These are phyloP conservation scores for Candida neerlandica DNA, from an alignment of 1,139 yeast species.

Conservation along the genomic window DNA sequence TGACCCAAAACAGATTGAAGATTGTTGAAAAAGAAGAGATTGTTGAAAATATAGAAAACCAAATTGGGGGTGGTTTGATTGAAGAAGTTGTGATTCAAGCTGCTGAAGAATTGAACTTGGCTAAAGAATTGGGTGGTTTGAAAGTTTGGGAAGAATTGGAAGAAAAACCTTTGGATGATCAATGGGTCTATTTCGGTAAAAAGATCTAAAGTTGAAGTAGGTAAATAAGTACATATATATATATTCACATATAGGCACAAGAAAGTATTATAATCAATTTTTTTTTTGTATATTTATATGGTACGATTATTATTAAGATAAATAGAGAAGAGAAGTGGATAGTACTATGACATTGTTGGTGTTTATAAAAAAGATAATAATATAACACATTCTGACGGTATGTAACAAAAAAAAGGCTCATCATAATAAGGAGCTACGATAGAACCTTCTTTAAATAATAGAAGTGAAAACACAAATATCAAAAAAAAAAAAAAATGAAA, in stretches of 20 bases:
- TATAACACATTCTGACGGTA: conserved; percentile 3
- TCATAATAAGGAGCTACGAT: background rate
- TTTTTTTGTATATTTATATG: background rate
- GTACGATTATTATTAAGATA: background rate
- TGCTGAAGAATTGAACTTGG: conserved; percentile 73
- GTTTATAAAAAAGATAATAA: background rate
- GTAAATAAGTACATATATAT: background rate
- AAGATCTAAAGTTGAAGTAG: conserved; percentile 34
- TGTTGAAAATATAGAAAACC: conserved; percentile 66
- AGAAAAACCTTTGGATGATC: conserved; percentile 71
- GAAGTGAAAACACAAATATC: background rate
- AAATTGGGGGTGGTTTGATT: conserved; percentile 81
- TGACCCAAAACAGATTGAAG: conserved; percentile 69
- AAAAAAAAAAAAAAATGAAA: background rate
- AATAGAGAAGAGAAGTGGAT: background rate
- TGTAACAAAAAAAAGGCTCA: background rate
- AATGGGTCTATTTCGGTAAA: conserved; percentile 72
- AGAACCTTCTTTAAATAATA: background rate
- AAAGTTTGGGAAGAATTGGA: conserved; percentile 69
- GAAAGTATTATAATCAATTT: background rate
- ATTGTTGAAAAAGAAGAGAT: conserved; percentile 68
- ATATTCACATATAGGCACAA: background rate
- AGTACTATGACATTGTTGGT: too few species aligned
- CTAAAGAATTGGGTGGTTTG: conserved; percentile 67
- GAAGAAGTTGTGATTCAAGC: conserved; percentile 87